These are phyloP conservation scores for Fimicolochytrium jonesii DNA, from an alignment of 192 early-diverging fungal genomes.

Conservation along the genomic window DNA sequence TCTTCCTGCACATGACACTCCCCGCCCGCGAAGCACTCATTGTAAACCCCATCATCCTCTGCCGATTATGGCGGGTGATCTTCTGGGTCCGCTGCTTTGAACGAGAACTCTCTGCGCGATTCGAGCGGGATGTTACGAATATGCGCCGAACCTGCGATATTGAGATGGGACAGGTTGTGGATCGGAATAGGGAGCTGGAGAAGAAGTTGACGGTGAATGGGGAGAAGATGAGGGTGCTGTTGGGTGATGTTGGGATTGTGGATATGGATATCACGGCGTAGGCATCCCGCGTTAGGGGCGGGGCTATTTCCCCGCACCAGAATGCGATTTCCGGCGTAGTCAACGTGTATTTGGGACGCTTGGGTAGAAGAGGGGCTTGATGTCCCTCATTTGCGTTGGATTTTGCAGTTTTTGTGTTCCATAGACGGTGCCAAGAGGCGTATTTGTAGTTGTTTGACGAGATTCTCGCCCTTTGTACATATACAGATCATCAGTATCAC, in stretches of 20 bases:
- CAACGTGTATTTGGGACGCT: too few relatives aligned
- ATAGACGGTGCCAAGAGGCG: too few relatives aligned
- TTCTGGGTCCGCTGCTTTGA: background rate
- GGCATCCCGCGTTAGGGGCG: too few relatives aligned
- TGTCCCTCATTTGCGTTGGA: too few relatives aligned
- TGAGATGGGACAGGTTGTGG: background rate
- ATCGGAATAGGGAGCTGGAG: background rate
- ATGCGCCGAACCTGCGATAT: background rate
- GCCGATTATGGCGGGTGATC: background rate
- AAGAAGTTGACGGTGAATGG: background rate
- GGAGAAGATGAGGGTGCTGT: constrained; percentile 6
- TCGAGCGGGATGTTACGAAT: background rate
- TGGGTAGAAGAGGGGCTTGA: too few relatives aligned
- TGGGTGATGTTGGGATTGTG: constrained; percentile 13
- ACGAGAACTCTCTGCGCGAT: background rate
- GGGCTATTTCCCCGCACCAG: too few relatives aligned
- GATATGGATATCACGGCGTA: too few relatives aligned
- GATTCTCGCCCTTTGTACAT: too few relatives aligned
- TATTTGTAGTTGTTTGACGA: too few relatives aligned
- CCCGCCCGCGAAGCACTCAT: constrained; percentile 16
- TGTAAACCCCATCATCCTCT: background rate
- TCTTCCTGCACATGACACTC: constrained; percentile 8
- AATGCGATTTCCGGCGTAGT: too few relatives aligned
- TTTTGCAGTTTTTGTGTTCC: too few relatives aligned
- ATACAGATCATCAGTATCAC: too few relatives aligned